A percentile compares a stretch with the other conserved stretches of the same genome.
Evolutionary conservation across 106 monocot species (phyloP).

Genomic region (Triglochin maritima): DNA sequence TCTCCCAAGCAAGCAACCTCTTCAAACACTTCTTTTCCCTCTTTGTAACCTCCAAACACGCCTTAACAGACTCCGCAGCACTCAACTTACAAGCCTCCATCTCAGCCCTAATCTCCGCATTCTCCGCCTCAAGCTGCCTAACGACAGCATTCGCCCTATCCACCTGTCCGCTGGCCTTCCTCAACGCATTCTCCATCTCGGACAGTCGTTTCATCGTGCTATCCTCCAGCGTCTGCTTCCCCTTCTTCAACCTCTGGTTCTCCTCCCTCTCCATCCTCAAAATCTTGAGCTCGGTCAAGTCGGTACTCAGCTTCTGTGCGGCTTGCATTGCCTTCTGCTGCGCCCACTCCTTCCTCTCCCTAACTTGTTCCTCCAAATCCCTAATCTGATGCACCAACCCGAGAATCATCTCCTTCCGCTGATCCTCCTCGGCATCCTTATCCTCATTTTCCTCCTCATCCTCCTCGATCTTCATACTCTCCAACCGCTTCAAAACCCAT

Average conservation of each 20-base stretch:
- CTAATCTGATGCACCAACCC: conserved; percentile 41
- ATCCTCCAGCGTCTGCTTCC: conserved; percentile 62
- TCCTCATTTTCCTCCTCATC: conserved; percentile 14
- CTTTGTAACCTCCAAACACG: conserved; percentile 40
- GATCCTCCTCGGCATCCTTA: conserved; percentile 24
- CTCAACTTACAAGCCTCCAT: conserved; percentile 84
- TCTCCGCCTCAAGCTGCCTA: conserved; percentile 52
- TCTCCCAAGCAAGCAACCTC: conserved; percentile 54
- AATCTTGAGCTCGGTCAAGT: conserved; percentile 47
- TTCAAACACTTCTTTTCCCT: conserved; percentile 63
- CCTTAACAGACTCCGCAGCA: conserved; percentile 42
- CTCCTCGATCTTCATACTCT: conserved; percentile 35
- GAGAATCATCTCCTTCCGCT: conserved; percentile 37
- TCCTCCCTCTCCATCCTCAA: conserved; percentile 68
- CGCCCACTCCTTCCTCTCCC: conserved; percentile 85
- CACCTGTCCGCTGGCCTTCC: conserved; percentile 73
- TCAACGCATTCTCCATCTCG: conserved; percentile 68
- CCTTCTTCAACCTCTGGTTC: conserved; percentile 56
- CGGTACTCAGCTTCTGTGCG: conserved; percentile 65
- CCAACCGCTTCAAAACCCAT: conserved; percentile 38
- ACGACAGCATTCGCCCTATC: conserved; percentile 72
- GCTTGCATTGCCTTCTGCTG: conserved; percentile 86
- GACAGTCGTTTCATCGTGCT: conserved; percentile 55
- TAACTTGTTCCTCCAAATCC: conserved; percentile 58
- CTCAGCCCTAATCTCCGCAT: conserved; percentile 89